A percentile compares a stretch with the other conserved stretches of the same genome.
Evolutionary conservation across 257 asterid species (phyloP).

Genomic region (Echites panduratus): DNA sequence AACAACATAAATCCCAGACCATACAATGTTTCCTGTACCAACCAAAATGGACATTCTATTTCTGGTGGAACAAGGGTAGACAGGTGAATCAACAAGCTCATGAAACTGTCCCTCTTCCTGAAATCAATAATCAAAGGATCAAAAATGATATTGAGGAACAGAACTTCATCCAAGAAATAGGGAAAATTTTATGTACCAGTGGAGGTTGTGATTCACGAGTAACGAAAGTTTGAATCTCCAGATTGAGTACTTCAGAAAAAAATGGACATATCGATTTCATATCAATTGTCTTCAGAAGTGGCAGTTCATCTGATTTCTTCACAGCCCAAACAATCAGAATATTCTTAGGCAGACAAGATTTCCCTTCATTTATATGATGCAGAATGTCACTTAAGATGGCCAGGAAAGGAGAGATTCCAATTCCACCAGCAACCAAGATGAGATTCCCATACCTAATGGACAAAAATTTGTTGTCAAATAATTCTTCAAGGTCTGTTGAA

Average conservation of each 20-base stretch:
- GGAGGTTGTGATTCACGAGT: conserved; percentile 77
- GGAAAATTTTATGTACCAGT: conserved; percentile 34
- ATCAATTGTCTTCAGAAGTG: conserved; percentile 63
- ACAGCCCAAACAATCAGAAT: conserved; percentile 74
- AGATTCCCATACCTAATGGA: conserved; percentile 64
- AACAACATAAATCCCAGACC: conserved; percentile 68
- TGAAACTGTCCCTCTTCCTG: conserved; percentile 70
- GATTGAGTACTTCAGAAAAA: conserved; percentile 46
- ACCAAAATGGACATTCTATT: conserved; percentile 62
- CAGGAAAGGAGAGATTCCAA: conserved; percentile 80
- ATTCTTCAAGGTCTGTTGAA: background rate
- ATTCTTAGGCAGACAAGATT: conserved; percentile 57
- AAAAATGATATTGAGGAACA: background rate
- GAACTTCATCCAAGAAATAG: background rate
- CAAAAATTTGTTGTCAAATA: conserved; percentile 3
- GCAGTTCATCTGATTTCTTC: conserved; percentile 65
- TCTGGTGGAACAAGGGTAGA: conserved; percentile 30
- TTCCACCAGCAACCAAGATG: conserved; percentile 86
- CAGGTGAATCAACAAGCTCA: conserved; percentile 27
- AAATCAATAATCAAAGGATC: conserved; percentile 1
- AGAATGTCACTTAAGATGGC: conserved; percentile 80
- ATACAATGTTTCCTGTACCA: conserved; percentile 72
- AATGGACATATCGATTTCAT: conserved; percentile 51
- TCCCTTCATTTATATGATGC: conserved; percentile 47
- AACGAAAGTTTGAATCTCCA: conserved; percentile 71